These are phyloP conservation scores for Penicillium nucicola DNA, from an alignment of 495 filamentous ascomycete species.

Conservation along the genomic window DNA sequence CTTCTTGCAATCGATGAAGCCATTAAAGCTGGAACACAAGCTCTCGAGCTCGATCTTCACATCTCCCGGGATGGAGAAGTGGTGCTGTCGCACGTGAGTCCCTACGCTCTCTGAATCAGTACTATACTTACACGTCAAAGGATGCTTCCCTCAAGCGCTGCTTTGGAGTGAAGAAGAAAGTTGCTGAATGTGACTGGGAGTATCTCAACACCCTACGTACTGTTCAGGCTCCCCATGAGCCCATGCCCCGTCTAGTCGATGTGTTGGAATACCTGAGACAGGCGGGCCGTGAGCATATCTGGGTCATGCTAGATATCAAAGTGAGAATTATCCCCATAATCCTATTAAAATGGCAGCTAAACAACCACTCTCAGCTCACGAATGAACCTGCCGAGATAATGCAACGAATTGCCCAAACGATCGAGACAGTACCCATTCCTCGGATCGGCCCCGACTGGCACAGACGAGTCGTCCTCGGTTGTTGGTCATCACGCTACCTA, in stretches of 20 bases:
- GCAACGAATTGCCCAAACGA: conserved; percentile 56
- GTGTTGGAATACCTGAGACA: conserved; percentile 67
- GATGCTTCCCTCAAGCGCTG: conserved; percentile 75
- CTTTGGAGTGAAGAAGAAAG: conserved; percentile 65
- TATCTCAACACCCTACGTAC: conserved; percentile 69
- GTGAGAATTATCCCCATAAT: conserved; percentile 30
- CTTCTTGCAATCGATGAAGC: conserved; percentile 74
- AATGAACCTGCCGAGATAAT: conserved; percentile 72
- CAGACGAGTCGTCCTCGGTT: conserved; percentile 70
- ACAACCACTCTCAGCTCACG: conserved; percentile 44
- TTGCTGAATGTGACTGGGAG: conserved; percentile 72
- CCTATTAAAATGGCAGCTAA: neutral
- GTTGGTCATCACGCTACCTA: conserved; percentile 72
- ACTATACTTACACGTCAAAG: conserved; percentile 36
- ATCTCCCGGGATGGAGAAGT: conserved; percentile 79
- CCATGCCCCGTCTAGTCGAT: conserved; percentile 73
- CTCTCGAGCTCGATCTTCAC: conserved; percentile 86
- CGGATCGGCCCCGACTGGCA: conserved; percentile 57
- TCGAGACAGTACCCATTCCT: conserved; percentile 46
- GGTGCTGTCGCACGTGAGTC: conserved; percentile 74
- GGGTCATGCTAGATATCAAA: conserved; percentile 89
- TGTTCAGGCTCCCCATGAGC: conserved; percentile 59
- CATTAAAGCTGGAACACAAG: conserved; percentile 69
- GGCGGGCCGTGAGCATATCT: conserved; percentile 60
- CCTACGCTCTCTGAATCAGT: neutral